Percentiles rank a stretch among this genome's conserved stretches.
Evolutionary conservation across 805 yeast genomes (phyloP).

Genomic region (Myxozyma melibiosi): DNA sequence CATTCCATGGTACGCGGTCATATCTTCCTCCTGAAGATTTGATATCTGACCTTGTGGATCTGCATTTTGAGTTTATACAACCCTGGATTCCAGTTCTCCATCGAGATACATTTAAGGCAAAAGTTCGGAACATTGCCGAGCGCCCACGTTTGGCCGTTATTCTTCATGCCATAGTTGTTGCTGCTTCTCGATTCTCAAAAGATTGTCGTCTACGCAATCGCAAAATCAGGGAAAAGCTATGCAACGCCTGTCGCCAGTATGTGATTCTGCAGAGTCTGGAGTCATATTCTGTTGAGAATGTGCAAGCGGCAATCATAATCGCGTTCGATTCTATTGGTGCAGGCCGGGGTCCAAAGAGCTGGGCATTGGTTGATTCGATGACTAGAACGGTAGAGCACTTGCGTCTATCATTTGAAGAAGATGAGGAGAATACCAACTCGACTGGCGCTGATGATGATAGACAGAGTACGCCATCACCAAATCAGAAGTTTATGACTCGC

Average conservation of each 20-base stretch:
- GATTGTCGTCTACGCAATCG: constrained; percentile 11
- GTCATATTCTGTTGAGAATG: constrained; percentile 14
- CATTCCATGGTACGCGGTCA: not conserved
- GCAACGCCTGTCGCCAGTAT: constrained; percentile 15
- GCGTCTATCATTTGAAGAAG: constrained; percentile 14
- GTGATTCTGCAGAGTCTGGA: constrained; percentile 12
- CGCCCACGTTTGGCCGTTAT: not conserved
- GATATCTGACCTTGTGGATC: constrained; percentile 10
- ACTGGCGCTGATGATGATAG: not conserved
- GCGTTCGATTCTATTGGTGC: constrained; percentile 20
- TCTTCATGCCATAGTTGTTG: constrained; percentile 13
- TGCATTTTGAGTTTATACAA: constrained; percentile 11
- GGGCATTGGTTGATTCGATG: constrained; percentile 21
- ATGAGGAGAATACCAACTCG: not conserved
- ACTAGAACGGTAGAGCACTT: constrained; percentile 21
- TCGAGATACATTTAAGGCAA: not conserved
- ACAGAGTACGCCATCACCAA: not conserved
- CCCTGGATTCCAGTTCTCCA: constrained; percentile 24
- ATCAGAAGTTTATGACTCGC: constrained; percentile 14
- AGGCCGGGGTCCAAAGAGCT: constrained; percentile 14
- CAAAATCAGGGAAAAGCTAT: not conserved
- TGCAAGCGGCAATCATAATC: constrained; percentile 17
- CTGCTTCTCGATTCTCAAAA: constrained; percentile 5
- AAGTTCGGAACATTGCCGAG: not conserved
- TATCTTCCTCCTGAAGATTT: constrained; percentile 18